These are phyloP conservation scores for Zygnema circumcarinatum DNA, from an alignment of 139 green algal genomes.

Conservation along the genomic window DNA sequence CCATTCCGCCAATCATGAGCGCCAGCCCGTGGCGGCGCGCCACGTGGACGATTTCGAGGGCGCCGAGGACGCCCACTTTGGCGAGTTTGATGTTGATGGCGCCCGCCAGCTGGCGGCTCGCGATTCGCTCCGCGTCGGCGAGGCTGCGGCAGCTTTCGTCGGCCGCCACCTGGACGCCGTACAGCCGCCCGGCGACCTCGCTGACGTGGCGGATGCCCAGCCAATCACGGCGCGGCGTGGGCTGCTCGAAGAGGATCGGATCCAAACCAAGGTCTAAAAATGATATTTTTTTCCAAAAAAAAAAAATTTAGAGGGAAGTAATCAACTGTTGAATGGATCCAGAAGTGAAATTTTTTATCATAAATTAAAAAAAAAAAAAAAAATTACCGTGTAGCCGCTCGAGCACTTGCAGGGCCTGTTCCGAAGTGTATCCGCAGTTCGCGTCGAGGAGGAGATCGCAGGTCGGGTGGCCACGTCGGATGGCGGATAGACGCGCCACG, in stretches of 20 bases:
- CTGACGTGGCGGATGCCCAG: slow-evolving; percentile 21
- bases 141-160: slow-evolving; percentile 42
- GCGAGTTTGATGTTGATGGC: slow-evolving; percentile 49
- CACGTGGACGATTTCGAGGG: slow-evolving; percentile 33
- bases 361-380: too few species aligned
- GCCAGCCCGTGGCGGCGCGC: neutral
- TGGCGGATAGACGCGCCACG: neutral
- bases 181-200: slow-evolving; percentile 19
- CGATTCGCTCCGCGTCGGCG: slow-evolving; percentile 38
- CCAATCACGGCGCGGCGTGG: slow-evolving; percentile 18
- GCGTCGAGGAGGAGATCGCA: neutral
- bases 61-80: slow-evolving; percentile 23
- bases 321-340: too few species aligned
- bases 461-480: neutral
- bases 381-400: too few species aligned
- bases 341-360: too few species aligned
- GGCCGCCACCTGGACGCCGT: neutral
- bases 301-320: too few species aligned
- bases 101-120: slow-evolving; percentile 19
- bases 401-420: too few species aligned
- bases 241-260: neutral
- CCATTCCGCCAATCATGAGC: slow-evolving; percentile 58
- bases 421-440: too few species aligned
- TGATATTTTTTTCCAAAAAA: neutral
- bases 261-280: neutral